Evolutionary conservation across 805 yeast genomes (phyloP), one percentile per base, ranked within the genome.

Genomic region (Nakazawaea populi): DNA sequence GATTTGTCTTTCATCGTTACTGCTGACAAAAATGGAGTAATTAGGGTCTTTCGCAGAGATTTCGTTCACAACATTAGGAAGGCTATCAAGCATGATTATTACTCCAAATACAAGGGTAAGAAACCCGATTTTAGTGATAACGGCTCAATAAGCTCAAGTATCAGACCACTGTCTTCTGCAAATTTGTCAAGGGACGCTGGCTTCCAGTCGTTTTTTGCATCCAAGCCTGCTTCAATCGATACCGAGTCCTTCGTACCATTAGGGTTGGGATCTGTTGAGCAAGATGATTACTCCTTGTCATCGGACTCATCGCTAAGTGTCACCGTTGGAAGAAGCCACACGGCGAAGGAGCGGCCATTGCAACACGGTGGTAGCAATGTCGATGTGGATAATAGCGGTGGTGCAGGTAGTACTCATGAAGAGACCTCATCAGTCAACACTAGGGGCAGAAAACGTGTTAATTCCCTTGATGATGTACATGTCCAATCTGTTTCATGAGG

Each of bases 21-120:
- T 0, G 81, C 92, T 0, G 97, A 90, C 65, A 79, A 78, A 51
- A 66, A 71, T 27, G 97, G 97, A 0, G 57, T 75, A 2, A 86
- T 90, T 32, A 67, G 94, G 43, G 86, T 90, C 0, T 87, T 87
- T 63, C 73, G 97, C 60, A 85, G 88, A 52, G 97, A 90, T 63
- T 74, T 85, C 49, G 85, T 94, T 0, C 72, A 78, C 47, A 58
- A 60, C 9, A 65, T 72, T 11, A 60, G 84, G 51, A 72, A 71
- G 47, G 43, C 49, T 4, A 32, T 50, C 35, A 50, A 35, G 28
- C 52, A 49, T 36, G 52, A 49, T 12, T 30, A 31, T n/a, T 35
- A 35, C 18, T 7, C 4, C 27, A 47, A 35, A 42, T 37, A 24
- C 36, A 41, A 42, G 10, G 36, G 42, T n/a, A 47, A 29, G 42